These are phyloP conservation scores for Debaryomyces udenii DNA, from an alignment of 1,139 yeast species.

Conservation along the genomic window DNA sequence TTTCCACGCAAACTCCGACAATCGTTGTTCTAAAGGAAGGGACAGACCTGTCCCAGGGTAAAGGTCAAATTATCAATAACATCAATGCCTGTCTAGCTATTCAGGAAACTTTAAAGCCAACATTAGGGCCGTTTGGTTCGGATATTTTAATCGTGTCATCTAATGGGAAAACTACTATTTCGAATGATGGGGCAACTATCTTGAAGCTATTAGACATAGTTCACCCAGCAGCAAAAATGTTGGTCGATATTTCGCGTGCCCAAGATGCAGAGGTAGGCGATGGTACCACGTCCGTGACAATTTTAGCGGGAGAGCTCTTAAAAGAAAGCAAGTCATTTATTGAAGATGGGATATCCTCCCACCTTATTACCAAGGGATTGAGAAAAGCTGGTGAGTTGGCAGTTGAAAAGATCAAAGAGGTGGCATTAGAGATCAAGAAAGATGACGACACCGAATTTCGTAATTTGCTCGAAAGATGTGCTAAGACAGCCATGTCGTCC, in stretches of 20 bases:
- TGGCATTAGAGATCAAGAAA: conserved; percentile 69
- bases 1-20: conserved; percentile 92
- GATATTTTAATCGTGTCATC: conserved; percentile 87
- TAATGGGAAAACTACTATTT: conserved; percentile 86
- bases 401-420: conserved; percentile 67
- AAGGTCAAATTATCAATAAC: conserved; percentile 91
- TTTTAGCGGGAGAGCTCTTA: conserved; percentile 91
- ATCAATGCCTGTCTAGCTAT: conserved; percentile 97
- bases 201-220: conserved; percentile 90
- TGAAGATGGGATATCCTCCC: conserved; percentile 95
- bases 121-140: conserved; percentile 96
- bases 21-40: conserved; percentile 97
- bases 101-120: conserved; percentile 92
- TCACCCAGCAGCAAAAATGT: conserved; percentile 95
- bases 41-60: conserved; percentile 95
- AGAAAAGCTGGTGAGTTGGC: conserved; percentile 83
- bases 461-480: conserved; percentile 85
- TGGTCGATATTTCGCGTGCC: conserved; percentile 92
- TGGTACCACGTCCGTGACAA: conserved; percentile 95
- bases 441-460: conserved; percentile 57
- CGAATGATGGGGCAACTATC: conserved; percentile 98
- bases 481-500: conserved; percentile 96
- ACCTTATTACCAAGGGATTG: conserved; percentile 84
- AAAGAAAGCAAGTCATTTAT: conserved; percentile 88
- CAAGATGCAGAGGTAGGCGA: conserved; percentile 99